Base-by-base conservation (phyloP, 2,329 filamentous ascomycete species). In the Zalaria obscura region DNA sequence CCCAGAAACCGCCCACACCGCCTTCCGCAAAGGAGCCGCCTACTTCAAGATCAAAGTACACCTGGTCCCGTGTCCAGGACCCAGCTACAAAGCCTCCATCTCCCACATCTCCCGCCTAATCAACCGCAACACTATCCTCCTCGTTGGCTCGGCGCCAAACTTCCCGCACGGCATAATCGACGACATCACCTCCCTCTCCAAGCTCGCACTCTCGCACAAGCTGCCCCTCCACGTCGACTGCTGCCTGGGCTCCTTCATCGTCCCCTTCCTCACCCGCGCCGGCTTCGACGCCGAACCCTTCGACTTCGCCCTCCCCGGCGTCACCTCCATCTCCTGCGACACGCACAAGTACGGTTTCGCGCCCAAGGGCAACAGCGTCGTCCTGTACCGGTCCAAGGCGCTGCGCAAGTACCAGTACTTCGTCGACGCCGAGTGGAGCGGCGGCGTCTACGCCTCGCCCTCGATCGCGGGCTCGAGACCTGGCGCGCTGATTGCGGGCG, bases 321-420 rank as follows among this genome's bases (percentile, higher is more conserved):
- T 98, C 32, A 95, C 89, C 3, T 89, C 82, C 61, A 96, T 98
- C 61, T 87, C 80, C 50, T 93, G 88, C 61, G 91, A 98, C 60
- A 98, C 91, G 3, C 91, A 98, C 73, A 98, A 98, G 63, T 98
- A 98, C 60, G 91, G 91, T 32, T 98, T 98, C 58, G 91, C 91
- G 1, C 91, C 91, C 40, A 98, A 98, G 68, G 91, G 91, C 51
- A 98, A 93, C 72, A 91, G 83, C 40, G 91, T 87, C 1, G 73
- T 94, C 9, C 72, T 98, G 35, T 98, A 98, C 72, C 85, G 91
- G 52, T 83, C 78, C 36, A 73, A 79, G 29, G 67, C 75, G 37
- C 75, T 93, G 50, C 78, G 91, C 51, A 77, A 78, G 43, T 89
- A 94, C 63, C 91, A 98, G 64, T 98, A 98, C 71, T 98, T 94